Base-by-base conservation (phyloP, 2,329 filamentous ascomycete species). In the Sarocladiaceae sp. region DNA sequence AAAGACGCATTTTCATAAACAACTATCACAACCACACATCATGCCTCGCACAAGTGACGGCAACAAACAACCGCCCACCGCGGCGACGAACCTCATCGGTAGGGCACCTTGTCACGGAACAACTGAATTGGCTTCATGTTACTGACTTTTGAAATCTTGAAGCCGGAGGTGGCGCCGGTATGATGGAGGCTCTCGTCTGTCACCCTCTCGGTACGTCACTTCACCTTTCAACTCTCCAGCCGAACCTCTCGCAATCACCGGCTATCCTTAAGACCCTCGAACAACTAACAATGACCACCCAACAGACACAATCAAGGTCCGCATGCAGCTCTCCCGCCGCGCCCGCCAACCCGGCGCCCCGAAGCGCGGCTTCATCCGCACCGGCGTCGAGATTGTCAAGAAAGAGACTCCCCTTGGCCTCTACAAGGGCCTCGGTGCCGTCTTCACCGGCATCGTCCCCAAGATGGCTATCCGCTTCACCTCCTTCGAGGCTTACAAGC, bases 381-480 rank as follows among this genome's bases (percentile, higher is more conserved):
- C 93, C 2, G 93, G 93, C 50, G 67, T 75, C 50, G 86, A 94
- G 55, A 97, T 98, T 57, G 81, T 95, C 45, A 79, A 80, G 61
- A 83, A 85, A 58, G 93, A 98, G 71, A 96, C 93, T 12, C 88
- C 89, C 1, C 72, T 98, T 27, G 93, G 86, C 51, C 72, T 98
- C 47, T 98, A 98, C 78, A 98, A 98, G 73, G 93, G 93, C 53
- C 79, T 98, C n/a, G 93, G 93, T 50, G 93, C 93, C 45, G 93
- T 98, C 33, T 66, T 97, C 47, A 96, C 90, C 19, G 93, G 93
- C 53, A 98, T 98, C 64, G 81, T 98, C 18, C 93, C 93, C 45
- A 98, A 98, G 70, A 98, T 98, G 93, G 93, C 93, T 49, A 98
- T 97, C 63, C 87, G 93, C 31, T 98, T 98, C 70, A 95, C 91